Base-by-base conservation (phyloP, 106 monocot genomes). In the Dendrobium catenatum region DNA sequence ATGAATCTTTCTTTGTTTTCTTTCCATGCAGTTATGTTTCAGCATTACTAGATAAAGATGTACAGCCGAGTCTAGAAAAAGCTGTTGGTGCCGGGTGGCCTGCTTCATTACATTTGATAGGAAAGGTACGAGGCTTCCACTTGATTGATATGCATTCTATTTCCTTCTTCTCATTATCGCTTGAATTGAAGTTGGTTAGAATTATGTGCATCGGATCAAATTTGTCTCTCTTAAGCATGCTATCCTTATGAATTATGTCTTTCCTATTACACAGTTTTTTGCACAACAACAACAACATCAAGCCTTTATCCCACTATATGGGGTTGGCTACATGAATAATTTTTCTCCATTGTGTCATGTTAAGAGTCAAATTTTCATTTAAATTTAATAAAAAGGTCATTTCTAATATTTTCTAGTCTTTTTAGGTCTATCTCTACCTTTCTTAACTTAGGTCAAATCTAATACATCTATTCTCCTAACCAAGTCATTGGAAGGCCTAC, bases 31-130 rank as follows among this genome's bases (percentile, higher is more conserved):
- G 98, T 73, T 99, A 99, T 85, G 84, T 99, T 82, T 95, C 98
- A 81, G 98, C 98, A 75, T 88, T 99, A 54, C 80, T 88, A 55
- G 85, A 93, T 55, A 87, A 93, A 72, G 89, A 79, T 9, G 93
- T 88, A 68, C 77, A 90, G 42, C 87, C 91, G 79, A 87, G 80
- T 89, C 82, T 99, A 82, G 83, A 95, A 77, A 88, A 84, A 59
- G 98, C 98, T 79, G 73, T 91, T 80, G 72, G 47, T 85, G 86
- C 84, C 82, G 95, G 95, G 55, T 99, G 95, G 98, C 98, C 98
- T 77, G 95, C 93, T 87, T 95, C 93, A 48, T 84, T 99, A 55
- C 98, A 99, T 82, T 89, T 99, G 81, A 95, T 99, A 82, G 98
- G 98, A 56, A 96, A 96, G 87, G 96, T 92, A 61, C 16, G 22